Percentiles rank a stretch among this genome's conserved stretches.
Conservation (phyloP, 306 rosid genomes). For the Cucumis cinereus region DNA sequence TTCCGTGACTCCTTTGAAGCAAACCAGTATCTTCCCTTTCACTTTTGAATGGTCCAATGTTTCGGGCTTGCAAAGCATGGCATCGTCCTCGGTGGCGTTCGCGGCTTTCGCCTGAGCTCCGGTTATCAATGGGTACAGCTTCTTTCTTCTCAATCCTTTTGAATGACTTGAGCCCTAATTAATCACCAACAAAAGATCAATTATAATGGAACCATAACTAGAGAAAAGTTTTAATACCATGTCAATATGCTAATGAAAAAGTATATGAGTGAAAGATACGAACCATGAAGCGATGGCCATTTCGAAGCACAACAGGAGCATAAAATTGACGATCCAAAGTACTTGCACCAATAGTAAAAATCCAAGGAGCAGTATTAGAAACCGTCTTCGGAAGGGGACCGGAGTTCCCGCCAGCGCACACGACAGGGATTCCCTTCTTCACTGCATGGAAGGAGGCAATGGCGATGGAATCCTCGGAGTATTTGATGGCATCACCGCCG, state of each 20-base stretch:
- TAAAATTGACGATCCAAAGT: constrained; percentile 46
- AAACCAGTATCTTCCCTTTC: constrained; percentile 47
- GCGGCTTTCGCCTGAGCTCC: constrained; percentile 26
- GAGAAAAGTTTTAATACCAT: no score
- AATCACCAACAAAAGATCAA: not conserved
- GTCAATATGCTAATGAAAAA: no score
- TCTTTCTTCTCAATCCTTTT: constrained; percentile 15
- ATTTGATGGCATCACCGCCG: constrained; percentile 13
- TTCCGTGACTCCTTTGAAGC: constrained; percentile 26
- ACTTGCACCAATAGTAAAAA: constrained; percentile 62
- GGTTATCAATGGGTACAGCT: constrained; percentile 38
- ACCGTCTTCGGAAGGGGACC: constrained; percentile 33
- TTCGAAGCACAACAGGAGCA: constrained; percentile 25
- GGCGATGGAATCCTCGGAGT: constrained; percentile 23
- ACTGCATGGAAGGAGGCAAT: constrained; percentile 59
- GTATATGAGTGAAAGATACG: not conserved
- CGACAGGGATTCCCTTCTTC: constrained; percentile 30
- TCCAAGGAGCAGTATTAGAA: constrained; percentile 57
- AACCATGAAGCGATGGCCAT: constrained; percentile 37
- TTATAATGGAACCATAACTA: no score
- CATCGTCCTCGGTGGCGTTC: constrained; percentile 9
- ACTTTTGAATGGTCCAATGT: constrained; percentile 41
- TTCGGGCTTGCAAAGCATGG: constrained; percentile 25
- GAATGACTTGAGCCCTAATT: constrained; percentile 54
- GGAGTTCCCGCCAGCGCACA: constrained; percentile 50